Percentiles rank a stretch among this genome's conserved stretches.
phyloP scores from a whole-genome alignment of 1,139 yeast genomes.

The Taphrina communis region DNA sequence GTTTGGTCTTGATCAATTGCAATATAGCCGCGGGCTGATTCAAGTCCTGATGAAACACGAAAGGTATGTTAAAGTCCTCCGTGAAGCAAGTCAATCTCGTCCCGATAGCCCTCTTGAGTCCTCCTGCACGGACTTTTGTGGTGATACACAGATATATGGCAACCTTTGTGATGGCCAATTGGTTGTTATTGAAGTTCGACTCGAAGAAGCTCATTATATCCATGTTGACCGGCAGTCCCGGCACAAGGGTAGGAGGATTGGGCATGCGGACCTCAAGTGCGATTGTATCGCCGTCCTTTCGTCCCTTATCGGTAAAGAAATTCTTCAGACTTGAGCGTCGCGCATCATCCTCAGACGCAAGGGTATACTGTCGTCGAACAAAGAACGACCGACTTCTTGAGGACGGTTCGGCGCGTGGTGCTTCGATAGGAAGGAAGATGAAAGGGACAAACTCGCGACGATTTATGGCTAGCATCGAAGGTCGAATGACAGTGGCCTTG shows the following conservation, averaged over 20 bases:
- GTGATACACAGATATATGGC: slow-evolving; percentile 23
- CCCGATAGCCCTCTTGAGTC: slow-evolving; percentile 24
- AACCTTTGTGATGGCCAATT: slow-evolving; percentile 23
- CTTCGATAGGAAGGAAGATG: slow-evolving; percentile 62
- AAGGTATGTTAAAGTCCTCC: slow-evolving; percentile 28
- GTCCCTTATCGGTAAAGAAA: slow-evolving; percentile 7
- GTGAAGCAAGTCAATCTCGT: slow-evolving; percentile 17
- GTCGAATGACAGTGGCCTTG: slow-evolving; percentile 65
- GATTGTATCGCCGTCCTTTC: slow-evolving; percentile 26
- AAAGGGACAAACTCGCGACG: slow-evolving; percentile 61
- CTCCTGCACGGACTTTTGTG: slow-evolving; percentile 27
- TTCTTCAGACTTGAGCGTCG: slow-evolving; percentile 25
- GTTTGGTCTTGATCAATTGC: slow-evolving; percentile 16
- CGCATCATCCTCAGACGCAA: slow-evolving; percentile 20
- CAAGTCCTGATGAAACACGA: slow-evolving; percentile 2
- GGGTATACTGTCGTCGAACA: slow-evolving; percentile 35
- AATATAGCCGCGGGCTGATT: slow-evolving; percentile 22
- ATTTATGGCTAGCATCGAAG: slow-evolving; percentile 61
- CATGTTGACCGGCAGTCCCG: slow-evolving; percentile 31
- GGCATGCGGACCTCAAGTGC: slow-evolving; percentile 37
- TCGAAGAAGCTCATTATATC: slow-evolving; percentile 30
- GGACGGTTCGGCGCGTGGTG: slow-evolving; percentile 43
- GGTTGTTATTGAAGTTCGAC: slow-evolving; percentile 10
- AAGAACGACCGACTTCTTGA: slow-evolving; percentile 20
- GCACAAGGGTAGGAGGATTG: slow-evolving; percentile 32